A percentile compares a stretch with the other conserved stretches of the same genome.
phyloP scores from a whole-genome alignment of 2,329 filamentous ascomycete species.

The Fusarium sp. region DNA sequence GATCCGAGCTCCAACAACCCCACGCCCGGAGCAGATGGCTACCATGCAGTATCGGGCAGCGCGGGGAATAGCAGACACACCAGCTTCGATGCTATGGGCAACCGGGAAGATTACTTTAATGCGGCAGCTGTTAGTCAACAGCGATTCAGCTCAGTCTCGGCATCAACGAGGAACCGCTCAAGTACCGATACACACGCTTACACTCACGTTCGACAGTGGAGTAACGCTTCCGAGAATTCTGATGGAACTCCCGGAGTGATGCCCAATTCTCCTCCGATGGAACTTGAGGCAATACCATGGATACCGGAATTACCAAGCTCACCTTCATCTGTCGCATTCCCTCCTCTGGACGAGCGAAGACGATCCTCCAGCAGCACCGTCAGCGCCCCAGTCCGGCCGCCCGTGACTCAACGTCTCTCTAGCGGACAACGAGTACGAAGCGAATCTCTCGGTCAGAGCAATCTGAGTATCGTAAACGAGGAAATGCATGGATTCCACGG shows the following conservation, averaged over 20 bases:
- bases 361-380: constrained; percentile 43
- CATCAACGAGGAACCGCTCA: constrained; percentile 41
- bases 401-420: constrained; percentile 41
- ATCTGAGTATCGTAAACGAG: constrained; percentile 53
- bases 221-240: constrained; percentile 58
- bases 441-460: constrained; percentile 36
- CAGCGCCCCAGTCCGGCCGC: constrained; percentile 35
- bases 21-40: constrained; percentile 41
- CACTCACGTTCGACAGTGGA: constrained; percentile 55
- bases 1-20: constrained; percentile 46
- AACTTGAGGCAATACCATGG: constrained; percentile 53
- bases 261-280: constrained; percentile 30
- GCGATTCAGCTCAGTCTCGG: constrained; percentile 35
- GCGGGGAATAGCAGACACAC: constrained; percentile 42
- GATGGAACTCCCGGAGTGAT: constrained; percentile 47
- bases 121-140: constrained; percentile 11
- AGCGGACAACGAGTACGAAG: constrained; percentile 44
- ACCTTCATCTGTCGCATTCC: constrained; percentile 33
- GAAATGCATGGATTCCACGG: constrained; percentile 64
- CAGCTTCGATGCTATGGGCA: constrained; percentile 45
- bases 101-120: constrained; percentile 47
- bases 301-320: constrained; percentile 53
- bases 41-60: constrained; percentile 40
- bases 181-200: constrained; percentile 55
- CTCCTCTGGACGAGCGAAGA: constrained; percentile 39